Evolutionary conservation across 257 asterid genomes (phyloP).

Genomic region (Solanum chilense): DNA sequence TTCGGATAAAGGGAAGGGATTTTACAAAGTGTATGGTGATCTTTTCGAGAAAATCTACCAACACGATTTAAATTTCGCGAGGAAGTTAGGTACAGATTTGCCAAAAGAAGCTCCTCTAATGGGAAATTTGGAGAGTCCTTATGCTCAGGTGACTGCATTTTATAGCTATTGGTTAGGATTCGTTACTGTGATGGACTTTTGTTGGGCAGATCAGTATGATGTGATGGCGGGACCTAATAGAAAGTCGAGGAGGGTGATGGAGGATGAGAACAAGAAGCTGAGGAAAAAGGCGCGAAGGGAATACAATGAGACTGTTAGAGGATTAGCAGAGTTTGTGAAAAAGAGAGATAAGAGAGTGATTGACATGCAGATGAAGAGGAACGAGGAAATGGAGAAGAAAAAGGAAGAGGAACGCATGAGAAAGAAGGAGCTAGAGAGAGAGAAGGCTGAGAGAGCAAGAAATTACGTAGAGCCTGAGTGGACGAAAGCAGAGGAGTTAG

Average conservation of each 20-base stretch:
- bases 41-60: constrained; percentile 60
- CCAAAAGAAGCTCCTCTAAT: constrained; percentile 86
- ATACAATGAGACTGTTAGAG: constrained; percentile 87
- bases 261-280: constrained; percentile 85
- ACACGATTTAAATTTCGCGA: constrained; percentile 52
- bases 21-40: constrained; percentile 75
- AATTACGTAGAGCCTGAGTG: constrained; percentile 79
- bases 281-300: constrained; percentile 83
- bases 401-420: constrained; percentile 61
- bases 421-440: constrained; percentile 77
- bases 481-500: constrained; percentile 65
- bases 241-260: constrained; percentile 80
- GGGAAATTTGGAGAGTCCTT: constrained; percentile 78
- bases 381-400: constrained; percentile 76
- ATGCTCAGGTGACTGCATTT: constrained; percentile 88
- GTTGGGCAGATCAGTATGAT: constrained; percentile 85
- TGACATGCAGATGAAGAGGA: constrained; percentile 83
- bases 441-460: constrained; percentile 66
- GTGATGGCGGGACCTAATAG: constrained; percentile 78
- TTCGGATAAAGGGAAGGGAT: constrained; percentile 72
- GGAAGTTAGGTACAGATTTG: constrained; percentile 42
- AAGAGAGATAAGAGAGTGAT: constrained; percentile 92
- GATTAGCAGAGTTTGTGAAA: constrained; percentile 80
- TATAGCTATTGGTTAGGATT: constrained; percentile 84
- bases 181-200: constrained; percentile 64